Base-by-base conservation (phyloP, 495 filamentous ascomycete species). In the Aspergillus carlsbadensis region DNA sequence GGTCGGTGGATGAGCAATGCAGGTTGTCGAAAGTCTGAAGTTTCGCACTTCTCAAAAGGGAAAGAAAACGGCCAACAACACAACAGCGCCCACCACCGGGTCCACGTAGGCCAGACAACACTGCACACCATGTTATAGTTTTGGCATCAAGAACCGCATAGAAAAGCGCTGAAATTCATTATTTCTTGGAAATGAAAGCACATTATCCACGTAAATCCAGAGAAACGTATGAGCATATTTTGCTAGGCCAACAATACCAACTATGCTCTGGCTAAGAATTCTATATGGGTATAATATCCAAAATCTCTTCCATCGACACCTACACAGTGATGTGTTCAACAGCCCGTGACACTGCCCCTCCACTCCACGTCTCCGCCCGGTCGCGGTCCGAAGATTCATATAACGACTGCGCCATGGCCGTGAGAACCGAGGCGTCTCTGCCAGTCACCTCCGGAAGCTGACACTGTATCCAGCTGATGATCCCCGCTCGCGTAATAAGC, bases 401-500 rank as follows among this genome's bases (percentile, higher is more conserved):
- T n/a, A 95, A 59, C 59, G 80, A 75, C 48, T 67, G 70, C 20
- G 81, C 75, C 64, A 97, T 69, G 11, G 75, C 79, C 61, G 74
- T 80, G 45, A 91, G 73, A 20, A 79, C 65, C 7, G 61, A 62
- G 4, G 64, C 71, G 24, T 77, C 76, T 55, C 87, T 81, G 1
- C 62, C 66, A 22, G 67, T 65, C 52, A 74, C 63, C 49, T 70
- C 63, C 0, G 68, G 70, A 10, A 81, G 65, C 66, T 84, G 81
- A 56, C 78, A 78, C 50, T 87, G 76, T 26, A 96, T 79, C 91
- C 93, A 98, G 53, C 81, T 86, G 47, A 94, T 66, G 13, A 90
- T 72, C n/a, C 89, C 92, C 20, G 87, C 85, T 59, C 94, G 78
- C 11, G 93, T 96, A 26, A 92, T 87, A 36, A 96, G 73, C 11